phyloP scores from a whole-genome alignment of 192 early-diverging fungal genomes.

The Entomortierella chlamydospora region DNA sequence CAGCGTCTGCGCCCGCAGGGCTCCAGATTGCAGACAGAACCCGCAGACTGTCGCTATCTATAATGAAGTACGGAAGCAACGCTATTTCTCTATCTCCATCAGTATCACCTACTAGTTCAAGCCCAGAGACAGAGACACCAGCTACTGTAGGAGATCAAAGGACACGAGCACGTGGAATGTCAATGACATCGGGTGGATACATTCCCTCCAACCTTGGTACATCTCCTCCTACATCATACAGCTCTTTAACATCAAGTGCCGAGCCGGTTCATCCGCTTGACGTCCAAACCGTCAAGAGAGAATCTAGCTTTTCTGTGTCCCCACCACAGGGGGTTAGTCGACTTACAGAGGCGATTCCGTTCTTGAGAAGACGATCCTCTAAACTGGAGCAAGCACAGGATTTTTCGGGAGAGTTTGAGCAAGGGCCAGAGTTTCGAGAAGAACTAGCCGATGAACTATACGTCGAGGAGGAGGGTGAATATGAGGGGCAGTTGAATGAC shows the following conservation, averaged over 20 bases:
- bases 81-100: not conserved
- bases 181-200: constrained; percentile 19
- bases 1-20: constrained; percentile 22
- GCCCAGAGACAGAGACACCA: not conserved
- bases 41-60: constrained; percentile 30
- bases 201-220: constrained; percentile 16
- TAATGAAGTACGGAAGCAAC: constrained; percentile 34
- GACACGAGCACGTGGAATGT: constrained; percentile 20
- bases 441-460: not conserved
- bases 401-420: not conserved
- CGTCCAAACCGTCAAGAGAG: constrained; percentile 8
- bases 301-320: constrained; percentile 34
- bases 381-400: constrained; percentile 3
- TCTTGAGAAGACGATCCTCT: constrained; percentile 16
- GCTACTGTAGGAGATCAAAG: not conserved
- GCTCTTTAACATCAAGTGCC: not conserved
- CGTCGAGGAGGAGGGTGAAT: not conserved
- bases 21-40: constrained; percentile 36
- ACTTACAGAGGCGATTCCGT: constrained; percentile 33
- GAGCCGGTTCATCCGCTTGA: constrained; percentile 19
- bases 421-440: not conserved
- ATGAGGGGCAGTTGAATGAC: constrained; percentile 13
- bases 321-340: constrained; percentile 40
- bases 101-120: not conserved
- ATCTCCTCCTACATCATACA: constrained; percentile 3